Evolutionary conservation across 148 eudicot species (phyloP), one percentile per base, ranked within the genome.

Genomic region (Rhododendron henanense): DNA sequence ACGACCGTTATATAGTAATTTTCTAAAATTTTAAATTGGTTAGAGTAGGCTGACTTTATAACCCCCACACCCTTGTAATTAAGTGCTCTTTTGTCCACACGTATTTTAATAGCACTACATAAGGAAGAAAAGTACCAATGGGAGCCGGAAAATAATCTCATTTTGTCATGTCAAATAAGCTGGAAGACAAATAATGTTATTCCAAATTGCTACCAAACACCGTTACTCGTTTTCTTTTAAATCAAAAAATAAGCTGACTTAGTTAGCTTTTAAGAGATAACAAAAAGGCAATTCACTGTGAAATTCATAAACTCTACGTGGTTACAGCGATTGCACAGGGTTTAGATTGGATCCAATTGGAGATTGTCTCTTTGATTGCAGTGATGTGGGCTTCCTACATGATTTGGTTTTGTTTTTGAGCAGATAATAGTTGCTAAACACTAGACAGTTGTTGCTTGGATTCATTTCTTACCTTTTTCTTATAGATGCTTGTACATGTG

Each of bases 401-500:
- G 63, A 33, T 80, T 79, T 6, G 5, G 15, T 79, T 50, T 79
- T 79, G 19, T 79, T 45, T 21, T 45, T 79, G 37, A 79, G 39
- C 61, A 25, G 33, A 79, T 79, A 79, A 14, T 47, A 11, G 18
- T 4, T 75, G 15, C 35, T 79, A 79, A 48, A 47, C 21, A 28
- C 59, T 19, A 48, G 37, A 28, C 9, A 53, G 61, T 8, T 81
- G 71, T 81, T 53, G 65, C 33, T 81, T 59, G 3, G 10, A 47
- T 81, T 81, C 71, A 57, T 21, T 81, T 19, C 50, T 57, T 57
- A 19, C 45, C 21, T 39, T 19, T 76, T 31, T 28, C 80, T 23
- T 35, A 81, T n/a, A 6, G 25, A 51, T 59, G 78, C 65, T 69
- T 57, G n/a, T 77, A 33, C 88, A 75, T 83, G 39, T 88, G 78